A percentile compares a stretch with the other conserved stretches of the same genome.
phyloP scores from a whole-genome alignment of 2,329 filamentous ascomycete genomes.

The Venturia asperata region DNA sequence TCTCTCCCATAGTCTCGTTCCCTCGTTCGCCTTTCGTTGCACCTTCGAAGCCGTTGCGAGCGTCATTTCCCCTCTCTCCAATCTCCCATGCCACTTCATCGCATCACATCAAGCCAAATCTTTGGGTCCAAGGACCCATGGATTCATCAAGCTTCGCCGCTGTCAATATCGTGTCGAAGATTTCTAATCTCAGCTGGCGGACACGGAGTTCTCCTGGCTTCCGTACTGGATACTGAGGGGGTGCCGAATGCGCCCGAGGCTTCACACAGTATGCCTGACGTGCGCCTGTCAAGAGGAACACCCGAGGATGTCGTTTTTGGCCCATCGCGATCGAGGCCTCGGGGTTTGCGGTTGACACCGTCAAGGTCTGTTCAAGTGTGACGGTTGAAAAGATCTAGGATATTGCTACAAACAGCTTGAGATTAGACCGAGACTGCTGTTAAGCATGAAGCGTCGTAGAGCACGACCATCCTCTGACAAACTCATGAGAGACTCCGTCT shows the following conservation, averaged over 20 bases:
- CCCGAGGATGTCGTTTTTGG: not conserved
- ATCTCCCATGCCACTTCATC: not conserved
- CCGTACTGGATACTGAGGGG: not conserved
- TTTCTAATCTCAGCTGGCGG: not conserved
- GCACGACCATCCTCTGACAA: not conserved
- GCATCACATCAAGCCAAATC: not conserved
- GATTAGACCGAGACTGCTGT: not conserved
- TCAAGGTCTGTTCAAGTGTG: not conserved
- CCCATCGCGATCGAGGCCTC: not conserved
- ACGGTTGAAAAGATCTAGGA: not conserved
- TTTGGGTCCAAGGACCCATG: not conserved
- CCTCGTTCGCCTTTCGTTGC: not conserved
- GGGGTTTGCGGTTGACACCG: not conserved
- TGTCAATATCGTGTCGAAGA: not conserved
- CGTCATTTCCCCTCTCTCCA: not conserved
- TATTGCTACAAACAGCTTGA: not conserved
- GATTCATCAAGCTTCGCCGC: not conserved
- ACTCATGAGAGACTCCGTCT: not conserved
- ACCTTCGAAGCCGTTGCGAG: not conserved
- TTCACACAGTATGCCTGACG: no score
- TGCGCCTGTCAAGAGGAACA: not conserved
- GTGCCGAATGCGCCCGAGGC: not conserved
- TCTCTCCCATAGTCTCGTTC: not conserved
- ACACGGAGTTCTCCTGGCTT: not conserved
- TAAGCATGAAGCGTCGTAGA: not conserved